Base-by-base conservation (phyloP, 1,139 yeast genomes). In the Saccharomycopsis crataegensis region DNA sequence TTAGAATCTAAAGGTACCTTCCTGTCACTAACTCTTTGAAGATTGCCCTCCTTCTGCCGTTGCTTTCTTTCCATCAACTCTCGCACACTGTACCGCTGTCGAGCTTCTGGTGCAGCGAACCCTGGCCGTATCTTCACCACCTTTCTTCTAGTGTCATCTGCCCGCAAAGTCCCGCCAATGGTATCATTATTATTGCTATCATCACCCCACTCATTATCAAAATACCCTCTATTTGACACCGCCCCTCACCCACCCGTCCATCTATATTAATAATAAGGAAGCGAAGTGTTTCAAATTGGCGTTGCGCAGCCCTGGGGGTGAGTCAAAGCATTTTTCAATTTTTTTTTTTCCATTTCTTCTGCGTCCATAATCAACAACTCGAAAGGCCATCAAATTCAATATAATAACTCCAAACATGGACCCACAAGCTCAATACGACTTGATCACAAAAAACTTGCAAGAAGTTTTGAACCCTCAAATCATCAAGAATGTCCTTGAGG, bases 401-500 rank as follows among this genome's bases (percentile, higher is more conserved):
- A 22, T 22, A 22, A 22, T 22, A 22, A 22, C 2, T 3, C 28
- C 4, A 22, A 22, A 2, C 28, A 48, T 48, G n/a, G 69, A 67
- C 54, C 82, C 94, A 41, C 73, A 75, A 52, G 86, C 86, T 62
- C 85, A 88, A 67, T 87, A 75, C 74, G 79, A 80, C 49, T 78
- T 89, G 62, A 90, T 94, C 65, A 85, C 95, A 51, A 83, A 83
- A 67, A 83, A 85, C 66, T 79, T 94, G 59, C 98, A 93, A 70
- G 99, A 94, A 72, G 93, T 86, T 55, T 79, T 93, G 59, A 90
- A 93, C 68, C 86, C 81, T 43, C 93, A 87, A 69, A 89, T 90
- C 70, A 89, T 94, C 71, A 86, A 86, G 67, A 79, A 89, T 65
- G 81, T 90, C 40, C 75, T 93, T 59, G 95, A 84, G 66, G 83